Conservation (phyloP, 2,329 filamentous ascomycete genomes). For the Talaromyces funiculosus region DNA sequence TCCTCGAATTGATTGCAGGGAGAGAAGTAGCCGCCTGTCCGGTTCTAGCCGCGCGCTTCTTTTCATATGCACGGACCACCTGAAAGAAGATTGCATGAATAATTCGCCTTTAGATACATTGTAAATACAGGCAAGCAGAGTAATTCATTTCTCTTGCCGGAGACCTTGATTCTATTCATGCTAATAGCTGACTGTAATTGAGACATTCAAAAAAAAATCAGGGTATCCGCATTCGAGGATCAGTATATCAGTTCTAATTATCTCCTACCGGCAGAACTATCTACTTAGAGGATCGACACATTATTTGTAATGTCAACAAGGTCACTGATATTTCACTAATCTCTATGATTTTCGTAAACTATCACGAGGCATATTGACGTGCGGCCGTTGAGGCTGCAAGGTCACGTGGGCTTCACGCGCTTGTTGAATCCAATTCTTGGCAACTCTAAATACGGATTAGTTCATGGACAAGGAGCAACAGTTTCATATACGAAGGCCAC, state of each 20-base stretch:
- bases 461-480: too few species aligned
- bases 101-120: background rate
- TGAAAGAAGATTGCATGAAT: background rate
- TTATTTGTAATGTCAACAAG: background rate
- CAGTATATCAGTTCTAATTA: background rate
- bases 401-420: slow-evolving; percentile 3
- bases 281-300: background rate
- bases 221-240: background rate
- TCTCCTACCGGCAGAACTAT: background rate
- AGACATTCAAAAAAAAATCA: background rate
- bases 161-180: background rate
- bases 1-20: slow-evolving; percentile 19
- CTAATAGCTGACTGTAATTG: background rate
- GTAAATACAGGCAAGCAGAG: background rate
- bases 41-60: slow-evolving; percentile 13
- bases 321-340: background rate
- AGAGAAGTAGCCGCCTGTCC: slow-evolving; percentile 16
- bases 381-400: background rate
- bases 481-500: too few species aligned
- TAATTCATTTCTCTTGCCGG: too few species aligned
- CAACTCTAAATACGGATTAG: too few species aligned
- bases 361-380: background rate
- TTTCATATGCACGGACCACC: slow-evolving; percentile 10
- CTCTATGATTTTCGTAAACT: too few species aligned
- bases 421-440: too few species aligned